Evolutionary conservation across 306 rosid species (phyloP), one percentile per base, ranked within the genome.

Genomic region (Senna siamea): DNA sequence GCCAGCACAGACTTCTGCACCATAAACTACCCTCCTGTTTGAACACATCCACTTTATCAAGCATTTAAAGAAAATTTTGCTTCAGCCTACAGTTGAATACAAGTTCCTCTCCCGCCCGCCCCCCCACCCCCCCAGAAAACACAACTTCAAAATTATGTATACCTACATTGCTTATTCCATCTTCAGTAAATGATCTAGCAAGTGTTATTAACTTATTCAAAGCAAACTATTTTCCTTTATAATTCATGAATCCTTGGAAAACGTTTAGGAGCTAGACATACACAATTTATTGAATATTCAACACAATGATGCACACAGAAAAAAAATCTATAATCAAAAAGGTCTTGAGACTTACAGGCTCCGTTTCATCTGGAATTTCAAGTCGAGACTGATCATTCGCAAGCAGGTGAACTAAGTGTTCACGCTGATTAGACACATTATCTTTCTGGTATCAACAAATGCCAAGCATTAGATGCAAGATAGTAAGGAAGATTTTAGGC

Each of bases 331-430:
- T 13, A 23, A 66, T 18, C 9, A 12, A 48, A 43, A 44, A 79
- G 55, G 69, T 28, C 43, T n/a, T 9, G 66, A 51, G 40, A 84
- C 92, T 73, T 85, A 93, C 98, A 37, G 96, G 92, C 58, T 89
- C 98, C 6, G 80, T 76, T 76, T 58, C 90, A 30, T 85, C 94
- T 71, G 87, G 94, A 76, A 84, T 78, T 79, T 83, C 78, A 79
- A 91, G 92, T 66, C 84, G 96, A 70, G 96, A 89, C 71, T 93
- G 98, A 85, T 86, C 96, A 56, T 93, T 93, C 20, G 97, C 93
- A 80, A 93, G 96, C 51, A 93, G 92, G 84, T 89, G 94, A 80
- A 89, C 88, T 38, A 89, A 69, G 72, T 93, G 94, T 76, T 93
- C 98, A 0, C 89, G 92, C 86, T 93, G 98, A 78, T 93, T 93